Base-by-base conservation (phyloP, 2,329 filamentous ascomycete species). In the Cladosporium sphaerospermum region DNA sequence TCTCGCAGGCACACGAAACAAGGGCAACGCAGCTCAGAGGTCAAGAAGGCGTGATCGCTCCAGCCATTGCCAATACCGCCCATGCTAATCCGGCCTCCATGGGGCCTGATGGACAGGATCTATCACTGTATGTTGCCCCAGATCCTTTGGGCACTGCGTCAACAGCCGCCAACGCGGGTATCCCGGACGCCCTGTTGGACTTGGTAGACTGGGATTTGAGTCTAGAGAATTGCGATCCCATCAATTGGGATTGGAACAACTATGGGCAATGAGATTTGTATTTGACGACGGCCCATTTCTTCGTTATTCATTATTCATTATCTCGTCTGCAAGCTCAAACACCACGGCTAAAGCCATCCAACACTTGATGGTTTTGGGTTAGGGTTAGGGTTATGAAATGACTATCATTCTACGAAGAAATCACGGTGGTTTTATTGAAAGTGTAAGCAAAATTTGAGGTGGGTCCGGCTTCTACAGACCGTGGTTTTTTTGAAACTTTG, bases 251-350 rank as follows among this genome's bases (percentile, higher is more conserved):
- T 43, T 43, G 40, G 40, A 18, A 18, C 40, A 43, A 23, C 40
- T 23, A 18, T 43, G 40, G 18, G 40, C 40, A 43, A 16, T 43
- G 40, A 43, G 40, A 18, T 13, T 23, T 43, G 40, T 18, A 43
- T 18, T 43, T 43, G n/a, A 43, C 18, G 40, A 18, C 40, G n/a
- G 40, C 40, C 14, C 40, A 43, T 43, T 43, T 14, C 14, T 43
- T 43, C 40, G 18, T 43, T 43, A 43, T 43, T 43, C 40, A 43
- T 43, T 23, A 43, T 43, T 43, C 40, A 43, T 43, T 43, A 43
- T 43, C 18, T 43, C 40, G 28, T 43, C 18, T 43, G 18, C 40
- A 43, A 43, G 18, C 40, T 43, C 28, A 23, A 43, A 43, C 16
- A 43, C 40, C 40, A 43, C 28, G 18, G 28, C 40, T 43, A 23